Percentiles rank a stretch among this genome's conserved stretches.
Conservation (phyloP, 257 asterid genomes). For the Fraxinus pennsylvanica region DNA sequence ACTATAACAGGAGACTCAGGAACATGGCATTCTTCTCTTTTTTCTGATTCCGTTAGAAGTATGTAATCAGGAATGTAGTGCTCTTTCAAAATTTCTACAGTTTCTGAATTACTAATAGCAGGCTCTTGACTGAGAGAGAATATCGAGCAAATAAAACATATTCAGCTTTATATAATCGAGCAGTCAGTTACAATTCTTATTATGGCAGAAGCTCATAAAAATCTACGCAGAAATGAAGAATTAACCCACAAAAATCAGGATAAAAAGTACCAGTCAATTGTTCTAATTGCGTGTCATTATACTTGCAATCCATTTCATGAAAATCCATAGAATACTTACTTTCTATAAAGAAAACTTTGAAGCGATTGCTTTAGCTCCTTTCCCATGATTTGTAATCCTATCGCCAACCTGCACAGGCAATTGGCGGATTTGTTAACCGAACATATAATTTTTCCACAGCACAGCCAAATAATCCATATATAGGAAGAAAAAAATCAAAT, state of each 20-base stretch:
- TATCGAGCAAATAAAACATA: slow-evolving; percentile 10
- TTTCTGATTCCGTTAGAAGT: slow-evolving; percentile 54
- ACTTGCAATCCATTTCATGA: background rate
- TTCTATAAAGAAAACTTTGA: slow-evolving; percentile 34
- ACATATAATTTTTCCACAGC: slow-evolving; percentile 22
- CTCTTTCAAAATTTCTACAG: slow-evolving; percentile 44
- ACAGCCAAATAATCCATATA: background rate
- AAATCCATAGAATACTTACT: slow-evolving; percentile 27
- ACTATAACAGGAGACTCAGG: slow-evolving; percentile 67
- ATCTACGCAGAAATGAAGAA: background rate
- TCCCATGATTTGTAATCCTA: slow-evolving; percentile 27
- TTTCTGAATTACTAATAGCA: slow-evolving; percentile 36
- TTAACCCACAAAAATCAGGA: background rate
- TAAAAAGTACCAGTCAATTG: background rate
- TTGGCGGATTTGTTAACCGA: slow-evolving; percentile 21
- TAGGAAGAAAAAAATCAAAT: slow-evolving; percentile 19
- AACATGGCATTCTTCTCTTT: slow-evolving; percentile 25
- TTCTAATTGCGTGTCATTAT: background rate
- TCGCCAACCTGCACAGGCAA: slow-evolving; percentile 23
- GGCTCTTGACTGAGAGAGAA: slow-evolving; percentile 39
- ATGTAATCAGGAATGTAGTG: slow-evolving; percentile 65
- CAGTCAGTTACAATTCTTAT: slow-evolving; percentile 6
- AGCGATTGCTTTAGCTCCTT: slow-evolving; percentile 44
- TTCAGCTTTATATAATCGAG: background rate
- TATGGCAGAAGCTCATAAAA: background rate